Base-by-base conservation (phyloP, 345 rosid species). In the Microthlaspi erraticum region DNA sequence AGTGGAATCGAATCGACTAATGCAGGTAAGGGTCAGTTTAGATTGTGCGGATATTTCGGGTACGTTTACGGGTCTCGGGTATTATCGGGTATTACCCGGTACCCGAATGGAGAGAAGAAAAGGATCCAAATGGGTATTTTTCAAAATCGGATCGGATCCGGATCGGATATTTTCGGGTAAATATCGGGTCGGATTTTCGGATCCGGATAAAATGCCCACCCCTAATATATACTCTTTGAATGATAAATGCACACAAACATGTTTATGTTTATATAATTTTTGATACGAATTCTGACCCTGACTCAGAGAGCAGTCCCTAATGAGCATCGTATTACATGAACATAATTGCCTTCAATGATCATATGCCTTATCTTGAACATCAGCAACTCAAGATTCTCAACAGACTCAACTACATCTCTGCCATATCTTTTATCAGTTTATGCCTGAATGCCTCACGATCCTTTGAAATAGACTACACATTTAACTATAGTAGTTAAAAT, bases 381-480 rank as follows among this genome's bases (percentile, higher is more conserved):
- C 29, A 26, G 2, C 1, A 26, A 1, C 29, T 26, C 29, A 11
- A 20, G 37, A 42, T 42, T 37, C 29, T 14, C 23, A 41, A 41
- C 8, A 42, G 26, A 23, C 29, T 14, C 23, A 41, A 41, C 8
- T 42, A 43, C 13, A 41, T n/a, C 33, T 41, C 50, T n/a, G 20
- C 50, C 65, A 29, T 58, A 17, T 57, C 26, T 56, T 56, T 36
- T n/a, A n/a, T n/a, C n/a, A n/a, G n/a, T n/a, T n/a, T 14, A 37
- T 20, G 18, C 63, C 20, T 60, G 29, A 26, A 26, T 2, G 29
- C 29, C 29, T 26, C 51, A 13, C 17, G 20, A 60, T 37, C 45
- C 19, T 58, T 18, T 57, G 3, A 68, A 68, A 57, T 39, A 70
- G 66, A 36, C n/a, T 11, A 14, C 57, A 16, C 14, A 10, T 48